Base-by-base conservation (phyloP, 2,329 filamentous ascomycete genomes). In the Cadophora gregata region DNA sequence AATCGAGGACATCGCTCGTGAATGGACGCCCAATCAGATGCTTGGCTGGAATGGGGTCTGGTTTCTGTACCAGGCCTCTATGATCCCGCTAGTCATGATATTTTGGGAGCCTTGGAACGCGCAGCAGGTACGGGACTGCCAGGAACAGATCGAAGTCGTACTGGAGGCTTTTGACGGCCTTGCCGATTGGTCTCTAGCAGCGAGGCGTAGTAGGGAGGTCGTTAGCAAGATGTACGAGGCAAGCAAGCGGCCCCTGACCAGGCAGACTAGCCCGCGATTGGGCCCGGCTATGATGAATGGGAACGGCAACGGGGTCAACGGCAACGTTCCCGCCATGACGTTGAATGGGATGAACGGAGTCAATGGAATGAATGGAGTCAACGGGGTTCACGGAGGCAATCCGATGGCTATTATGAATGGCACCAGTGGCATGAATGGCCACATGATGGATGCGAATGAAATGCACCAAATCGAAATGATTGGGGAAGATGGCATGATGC, bases 41-140 rank as follows among this genome's bases (percentile, higher is more conserved):
- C 88, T 87, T 0, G 91, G 91, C 9, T 94, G 91, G 91, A 92
- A 93, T 76, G 91, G 89, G 0, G 90, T 92, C 2, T 93, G 91
- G 90, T 90, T 93, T 78, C 85, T 92, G 67, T 94, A 93, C 79
- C 91, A 94, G 77, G 90, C 91, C 0, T 88, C 87, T 69, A 92
- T 94, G 88, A 88, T 94, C 9, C 91, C 91, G 0, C 84, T 95
- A 1, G 85, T 95, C 12, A 90, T 87, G 25, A 82, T 94, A 14
- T 93, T 93, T 76, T 90, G 87, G 82, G 89, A 93, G 75, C 82
- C 65, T 6, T 74, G 72, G 72, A 74, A 77, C 24, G 64, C 67
- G 19, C 62, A 78, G 1, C 69, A 70, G n/a, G 75, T 78, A 33
- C 55, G 69, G 1, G 73, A 75, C 12, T 88, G 85, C 83, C 83